Evolutionary conservation across 1,284 basidiomycete genomes (phyloP), one percentile per base, ranked within the genome.

Genomic region (Ceratobasidium sp.): DNA sequence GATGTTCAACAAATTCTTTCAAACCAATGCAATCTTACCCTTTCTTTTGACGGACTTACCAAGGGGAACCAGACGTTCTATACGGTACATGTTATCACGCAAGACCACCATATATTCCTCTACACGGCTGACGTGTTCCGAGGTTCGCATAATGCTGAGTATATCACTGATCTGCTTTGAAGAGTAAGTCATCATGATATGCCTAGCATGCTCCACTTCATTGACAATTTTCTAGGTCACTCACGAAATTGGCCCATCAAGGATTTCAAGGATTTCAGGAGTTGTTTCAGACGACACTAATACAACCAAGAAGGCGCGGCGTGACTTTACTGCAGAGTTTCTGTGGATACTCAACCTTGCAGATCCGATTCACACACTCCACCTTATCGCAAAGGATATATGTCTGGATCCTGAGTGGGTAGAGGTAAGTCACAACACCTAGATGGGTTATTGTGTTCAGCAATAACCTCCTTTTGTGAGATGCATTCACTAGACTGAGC

Each of bases 231-330:
- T 26, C 14, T 41, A 59, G 58, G 34, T 59, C 26, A 26, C 39
- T 2, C 18, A 41, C 10, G 58, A 59, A 18, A 59, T 59, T 41
- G 58, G 58, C 12, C 12, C 43, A 3, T 39, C 18, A 21, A 32
- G n/a, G 14, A 21, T 59, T 8, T 39, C 18, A 21, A 32, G n/a
- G 14, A 23, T 59, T 16, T 32, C 58, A 23, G 58, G 36, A 21
- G 39, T 59, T 41, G 36, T 59, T 14, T 59, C 58, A 14, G 58
- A 59, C 21, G 36, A 59, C 23, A 59, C 39, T 14, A 59, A 59
- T 43, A 43, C 39, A 1, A 41, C 36, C n/a, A 59, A 59, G 58
- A 59, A 59, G 58, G 58, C 58, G 3, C 58, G 21, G 9, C 58
- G 36, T 5, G 58, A 59, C 58, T 43, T 59, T 12, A 41, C 58